A percentile compares a stretch with the other conserved stretches of the same genome.
Conservation (phyloP, 768 basidiomycete genomes). For the Termitomyces sp. region DNA sequence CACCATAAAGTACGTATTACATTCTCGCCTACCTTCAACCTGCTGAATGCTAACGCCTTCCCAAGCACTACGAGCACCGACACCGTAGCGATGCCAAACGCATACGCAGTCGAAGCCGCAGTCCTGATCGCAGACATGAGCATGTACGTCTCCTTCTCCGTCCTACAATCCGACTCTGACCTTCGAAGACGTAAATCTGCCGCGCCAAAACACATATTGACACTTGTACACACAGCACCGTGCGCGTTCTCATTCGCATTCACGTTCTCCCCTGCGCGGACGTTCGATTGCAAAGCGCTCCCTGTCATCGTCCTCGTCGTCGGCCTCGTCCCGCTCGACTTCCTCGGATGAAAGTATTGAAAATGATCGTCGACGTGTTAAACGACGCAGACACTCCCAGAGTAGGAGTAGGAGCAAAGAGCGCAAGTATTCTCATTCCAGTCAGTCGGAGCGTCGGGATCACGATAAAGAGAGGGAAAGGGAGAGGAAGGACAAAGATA, state of each 20-base stretch:
- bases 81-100: background rate
- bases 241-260: background rate
- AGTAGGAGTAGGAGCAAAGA: constrained; percentile 3
- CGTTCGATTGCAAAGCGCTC: constrained; percentile 1
- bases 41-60: background rate
- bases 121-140: constrained; percentile 1
- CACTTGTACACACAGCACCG: constrained; percentile 5
- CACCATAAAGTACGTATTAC: background rate
- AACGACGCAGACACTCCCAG: constrained; percentile 4
- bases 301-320: constrained; percentile 4
- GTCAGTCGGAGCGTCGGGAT: background rate
- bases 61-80: background rate
- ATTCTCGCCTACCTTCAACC: background rate
- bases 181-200: constrained; percentile 12
- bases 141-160: constrained; percentile 12
- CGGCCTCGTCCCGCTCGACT: constrained; percentile 6
- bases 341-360: background rate
- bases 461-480: background rate
- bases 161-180: constrained; percentile 10
- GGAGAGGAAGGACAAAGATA: constrained; percentile 3
- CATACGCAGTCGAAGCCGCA: background rate
- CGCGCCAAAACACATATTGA: background rate
- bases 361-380: background rate
- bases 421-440: background rate
- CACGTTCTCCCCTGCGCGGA: background rate